phyloP scores from a whole-genome alignment of 176 grass and related monocot species.

The Hordeum marinum region DNA sequence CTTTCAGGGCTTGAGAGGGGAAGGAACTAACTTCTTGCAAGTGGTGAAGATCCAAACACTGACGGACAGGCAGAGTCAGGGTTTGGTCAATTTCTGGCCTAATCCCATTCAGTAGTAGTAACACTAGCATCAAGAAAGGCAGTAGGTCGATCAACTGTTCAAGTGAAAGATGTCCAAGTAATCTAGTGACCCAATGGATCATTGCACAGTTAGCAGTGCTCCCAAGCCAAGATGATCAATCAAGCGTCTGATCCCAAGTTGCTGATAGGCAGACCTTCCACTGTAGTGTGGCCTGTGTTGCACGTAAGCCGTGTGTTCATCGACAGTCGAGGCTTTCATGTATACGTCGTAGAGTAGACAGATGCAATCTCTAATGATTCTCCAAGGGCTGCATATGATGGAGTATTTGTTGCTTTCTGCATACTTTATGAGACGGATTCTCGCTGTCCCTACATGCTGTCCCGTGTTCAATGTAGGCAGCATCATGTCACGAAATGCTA shows the following conservation, averaged over 20 bases:
- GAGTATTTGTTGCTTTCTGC: conserved; percentile 32
- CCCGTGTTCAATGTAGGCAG: conserved; percentile 25
- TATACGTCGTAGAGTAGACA: neutral
- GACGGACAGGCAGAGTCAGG: neutral
- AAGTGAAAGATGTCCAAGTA: neutral
- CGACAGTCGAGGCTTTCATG: neutral
- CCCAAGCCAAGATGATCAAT: neutral
- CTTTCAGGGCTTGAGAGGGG: neutral
- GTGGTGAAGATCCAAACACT: conserved; percentile 17
- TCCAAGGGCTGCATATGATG: neutral
- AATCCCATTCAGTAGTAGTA: neutral
- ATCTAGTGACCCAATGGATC: neutral
- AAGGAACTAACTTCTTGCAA: neutral
- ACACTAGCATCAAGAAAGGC: neutral
- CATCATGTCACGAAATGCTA: conserved; percentile 1
- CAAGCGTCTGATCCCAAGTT: conserved; percentile 19
- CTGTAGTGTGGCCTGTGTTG: neutral
- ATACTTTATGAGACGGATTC: conserved; percentile 35
- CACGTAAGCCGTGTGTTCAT: neutral
- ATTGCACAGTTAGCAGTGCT: neutral
- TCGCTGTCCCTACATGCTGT: neutral
- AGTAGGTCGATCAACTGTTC: neutral
- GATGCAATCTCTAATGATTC: neutral
- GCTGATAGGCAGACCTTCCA: too few species aligned
- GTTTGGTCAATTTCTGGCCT: conserved; percentile 30